These are phyloP conservation scores for rapeseed (Brassica napus) DNA, from an alignment of 345 rosid genomes.

Conservation along the genomic window Da-Ae NC_063448.1:48823001-48823500, in stretches of 20 bases:
- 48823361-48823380: not conserved
- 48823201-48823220: constrained; percentile 60
- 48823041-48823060: constrained; percentile 42
- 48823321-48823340: constrained; percentile 55
- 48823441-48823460: not conserved
- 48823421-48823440: too few species aligned
- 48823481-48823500: too few species aligned
- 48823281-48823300: constrained; percentile 58
- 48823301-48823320: constrained; percentile 55
- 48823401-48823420: too few species aligned
- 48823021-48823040: constrained; percentile 45
- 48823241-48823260: constrained; percentile 64
- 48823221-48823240: constrained; percentile 61
- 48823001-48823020: constrained; percentile 49
- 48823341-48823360: constrained; percentile 33
- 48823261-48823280: constrained; percentile 62
- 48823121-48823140: constrained; percentile 48
- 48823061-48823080: not conserved
- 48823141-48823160: constrained; percentile 58
- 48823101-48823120: not conserved
- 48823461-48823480: too few species aligned
- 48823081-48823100: not conserved
- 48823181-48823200: constrained; percentile 55
- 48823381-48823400: not conserved
- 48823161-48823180: constrained; percentile 60